These are phyloP conservation scores for Epichloe uncinata DNA, from an alignment of 2,329 filamentous ascomycete species.

Conservation along the genomic window DNA sequence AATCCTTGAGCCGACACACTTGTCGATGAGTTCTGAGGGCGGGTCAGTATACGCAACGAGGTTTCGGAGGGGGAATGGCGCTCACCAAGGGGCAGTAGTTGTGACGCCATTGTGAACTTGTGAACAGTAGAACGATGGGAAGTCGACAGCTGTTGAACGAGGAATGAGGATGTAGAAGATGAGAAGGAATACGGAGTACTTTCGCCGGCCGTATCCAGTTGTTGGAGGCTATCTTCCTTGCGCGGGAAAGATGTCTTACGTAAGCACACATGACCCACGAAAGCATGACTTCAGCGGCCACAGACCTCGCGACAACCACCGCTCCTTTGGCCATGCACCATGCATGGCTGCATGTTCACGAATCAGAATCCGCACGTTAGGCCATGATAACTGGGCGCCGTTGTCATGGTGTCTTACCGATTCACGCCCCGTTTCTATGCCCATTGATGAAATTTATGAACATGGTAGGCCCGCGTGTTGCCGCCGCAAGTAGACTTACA, in stretches of 20 bases:
- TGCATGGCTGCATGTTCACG: slow-evolving; percentile 5
- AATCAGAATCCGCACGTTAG: not conserved
- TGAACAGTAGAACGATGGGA: not conserved
- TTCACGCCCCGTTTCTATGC: not conserved
- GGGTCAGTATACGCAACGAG: not conserved
- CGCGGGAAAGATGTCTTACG: not conserved
- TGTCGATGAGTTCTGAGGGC: slow-evolving; percentile 81
- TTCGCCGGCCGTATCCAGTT: not conserved
- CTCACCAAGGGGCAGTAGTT: slow-evolving; percentile 58
- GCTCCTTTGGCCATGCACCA: slow-evolving; percentile 1
- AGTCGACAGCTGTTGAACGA: not conserved
- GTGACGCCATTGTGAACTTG: slow-evolving; percentile 47
- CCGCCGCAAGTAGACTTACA: slow-evolving; percentile 14
- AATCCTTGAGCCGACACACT: slow-evolving; percentile 93
- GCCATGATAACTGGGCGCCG: slow-evolving; percentile 10
- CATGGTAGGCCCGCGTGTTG: slow-evolving; percentile 9
- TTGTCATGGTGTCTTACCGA: slow-evolving; percentile 6
- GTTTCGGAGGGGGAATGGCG: not conserved
- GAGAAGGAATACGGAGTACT: not conserved
- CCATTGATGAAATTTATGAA: slow-evolving; percentile 10
- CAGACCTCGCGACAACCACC: not conserved
- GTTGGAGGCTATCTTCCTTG: too few species aligned
- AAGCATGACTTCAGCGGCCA: not conserved
- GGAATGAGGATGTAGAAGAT: not conserved
- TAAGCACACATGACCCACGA: not conserved